Percentiles rank a stretch among this genome's conserved stretches.
Conservation (phyloP, 306 rosid genomes). For the Fragaria iinumae region DNA sequence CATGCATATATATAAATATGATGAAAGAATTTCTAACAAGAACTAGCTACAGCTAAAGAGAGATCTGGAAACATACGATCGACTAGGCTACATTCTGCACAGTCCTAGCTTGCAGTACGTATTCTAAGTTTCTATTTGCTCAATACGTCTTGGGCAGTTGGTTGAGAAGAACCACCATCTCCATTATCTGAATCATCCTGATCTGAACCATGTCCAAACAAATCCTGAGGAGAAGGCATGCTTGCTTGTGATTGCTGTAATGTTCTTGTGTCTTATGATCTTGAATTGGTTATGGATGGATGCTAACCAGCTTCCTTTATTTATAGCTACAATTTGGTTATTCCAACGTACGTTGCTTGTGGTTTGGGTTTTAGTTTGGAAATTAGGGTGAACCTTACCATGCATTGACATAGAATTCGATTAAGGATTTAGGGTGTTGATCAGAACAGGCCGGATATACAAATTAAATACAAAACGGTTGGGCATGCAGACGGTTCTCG, state of each 20-base stretch:
- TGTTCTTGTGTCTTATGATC: background rate
- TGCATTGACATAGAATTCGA: background rate
- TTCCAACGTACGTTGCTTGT: background rate
- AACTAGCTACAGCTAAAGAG: background rate
- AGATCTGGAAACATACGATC: background rate
- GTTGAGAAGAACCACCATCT: background rate
- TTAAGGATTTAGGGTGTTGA: too few species aligned
- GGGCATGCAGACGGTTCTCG: too few species aligned
- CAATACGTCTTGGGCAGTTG: background rate
- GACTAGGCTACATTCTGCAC: background rate
- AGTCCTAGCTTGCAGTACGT: too few species aligned
- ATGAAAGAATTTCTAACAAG: background rate
- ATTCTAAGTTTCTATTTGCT: background rate
- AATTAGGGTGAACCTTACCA: background rate
- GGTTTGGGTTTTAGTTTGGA: background rate
- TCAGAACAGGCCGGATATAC: too few species aligned
- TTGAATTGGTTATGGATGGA: background rate
- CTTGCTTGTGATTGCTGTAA: background rate
- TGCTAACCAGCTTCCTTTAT: background rate
- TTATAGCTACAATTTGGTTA: background rate
- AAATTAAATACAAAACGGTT: too few species aligned
- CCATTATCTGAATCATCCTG: background rate
- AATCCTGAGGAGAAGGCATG: background rate
- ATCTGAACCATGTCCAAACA: background rate
- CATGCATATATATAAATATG: background rate